These are phyloP conservation scores for Chlorencoelia australis DNA, from an alignment of 2,329 filamentous ascomycete genomes.

Conservation along the genomic window DNA sequence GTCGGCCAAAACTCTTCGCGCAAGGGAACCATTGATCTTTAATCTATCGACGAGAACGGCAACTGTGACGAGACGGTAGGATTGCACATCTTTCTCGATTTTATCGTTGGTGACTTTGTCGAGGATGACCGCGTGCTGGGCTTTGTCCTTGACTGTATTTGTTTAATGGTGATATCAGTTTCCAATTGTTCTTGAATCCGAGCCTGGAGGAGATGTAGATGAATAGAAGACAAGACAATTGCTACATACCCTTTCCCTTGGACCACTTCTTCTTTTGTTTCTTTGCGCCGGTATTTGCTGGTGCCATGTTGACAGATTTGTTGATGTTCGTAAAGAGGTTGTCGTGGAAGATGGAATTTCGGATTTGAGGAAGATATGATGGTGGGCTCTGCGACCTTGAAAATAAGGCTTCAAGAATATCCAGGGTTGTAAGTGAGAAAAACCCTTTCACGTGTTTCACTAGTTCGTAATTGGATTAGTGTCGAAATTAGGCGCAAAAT, in stretches of 20 bases:
- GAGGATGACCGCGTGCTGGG: conserved; percentile 97
- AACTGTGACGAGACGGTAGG: conserved; percentile 98
- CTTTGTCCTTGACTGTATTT: conserved; percentile 97
- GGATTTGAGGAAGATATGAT: no score
- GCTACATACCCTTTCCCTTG: conserved; percentile 48
- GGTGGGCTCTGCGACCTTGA: no score
- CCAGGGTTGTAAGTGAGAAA: no score
- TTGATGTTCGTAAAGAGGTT: conserved; percentile 3
- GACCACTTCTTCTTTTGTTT: conserved; percentile 68
- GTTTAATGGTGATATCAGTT: conserved; percentile 2
- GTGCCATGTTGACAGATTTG: conserved; percentile 27
- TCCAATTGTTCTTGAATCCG: not conserved
- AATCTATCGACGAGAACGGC: conserved; percentile 97
- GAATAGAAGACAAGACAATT: not conserved
- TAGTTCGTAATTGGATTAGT: no score
- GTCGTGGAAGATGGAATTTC: no score
- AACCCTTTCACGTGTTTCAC: no score
- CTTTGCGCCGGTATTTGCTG: conserved; percentile 57
- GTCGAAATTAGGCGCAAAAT: no score
- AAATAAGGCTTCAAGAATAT: no score
- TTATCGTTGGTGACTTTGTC: conserved; percentile 97
- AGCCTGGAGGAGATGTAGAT: conserved; percentile 2
- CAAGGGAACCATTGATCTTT: conserved; percentile 99
- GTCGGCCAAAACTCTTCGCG: conserved; percentile 78
- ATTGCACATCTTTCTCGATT: conserved; percentile 99